A percentile compares a stretch with the other conserved stretches of the same genome.
Conservation (phyloP, 371 early-diverging fungal species). For the Batkoa obscura region DNA sequence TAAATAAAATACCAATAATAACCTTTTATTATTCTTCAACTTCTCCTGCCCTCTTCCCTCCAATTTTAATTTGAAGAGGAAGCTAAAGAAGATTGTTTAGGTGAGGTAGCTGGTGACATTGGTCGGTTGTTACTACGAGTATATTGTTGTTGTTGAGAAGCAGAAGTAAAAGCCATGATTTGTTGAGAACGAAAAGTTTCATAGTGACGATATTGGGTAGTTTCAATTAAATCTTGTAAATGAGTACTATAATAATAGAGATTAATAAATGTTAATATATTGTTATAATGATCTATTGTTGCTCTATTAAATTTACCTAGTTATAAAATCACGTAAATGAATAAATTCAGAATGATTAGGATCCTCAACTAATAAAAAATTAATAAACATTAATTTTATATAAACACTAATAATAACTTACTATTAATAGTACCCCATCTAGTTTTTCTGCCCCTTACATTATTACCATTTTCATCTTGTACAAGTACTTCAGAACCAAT, state of each 20-base stretch:
- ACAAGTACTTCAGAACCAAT: slow-evolving; percentile 61
- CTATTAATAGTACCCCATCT: slow-evolving; percentile 47
- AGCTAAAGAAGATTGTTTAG: no score
- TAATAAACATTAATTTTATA: neutral
- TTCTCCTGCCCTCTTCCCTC: no score
- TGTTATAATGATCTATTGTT: neutral
- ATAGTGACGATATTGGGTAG: slow-evolving; percentile 69
- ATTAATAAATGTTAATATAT: neutral
- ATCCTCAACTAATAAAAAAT: slow-evolving; percentile 34
- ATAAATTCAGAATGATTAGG: slow-evolving; percentile 74
- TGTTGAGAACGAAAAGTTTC: slow-evolving; percentile 83
- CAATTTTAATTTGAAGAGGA: no score
- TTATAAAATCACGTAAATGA: slow-evolving; percentile 68
- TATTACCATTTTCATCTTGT: slow-evolving; percentile 50
- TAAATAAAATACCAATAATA: no score
- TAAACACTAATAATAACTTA: slow-evolving; percentile 11
- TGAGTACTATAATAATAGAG: slow-evolving; percentile 27
- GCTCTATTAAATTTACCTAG: slow-evolving; percentile 15
- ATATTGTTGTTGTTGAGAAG: neutral
- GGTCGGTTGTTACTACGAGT: neutral
- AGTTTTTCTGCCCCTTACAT: slow-evolving; percentile 48
- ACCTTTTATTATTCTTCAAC: no score
- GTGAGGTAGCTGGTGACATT: neutral
- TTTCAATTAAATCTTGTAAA: slow-evolving; percentile 68
- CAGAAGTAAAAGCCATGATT: slow-evolving; percentile 30